Evolutionary conservation across 306 rosid genomes (phyloP).

Genomic region (Medicago ruthenica): DNA sequence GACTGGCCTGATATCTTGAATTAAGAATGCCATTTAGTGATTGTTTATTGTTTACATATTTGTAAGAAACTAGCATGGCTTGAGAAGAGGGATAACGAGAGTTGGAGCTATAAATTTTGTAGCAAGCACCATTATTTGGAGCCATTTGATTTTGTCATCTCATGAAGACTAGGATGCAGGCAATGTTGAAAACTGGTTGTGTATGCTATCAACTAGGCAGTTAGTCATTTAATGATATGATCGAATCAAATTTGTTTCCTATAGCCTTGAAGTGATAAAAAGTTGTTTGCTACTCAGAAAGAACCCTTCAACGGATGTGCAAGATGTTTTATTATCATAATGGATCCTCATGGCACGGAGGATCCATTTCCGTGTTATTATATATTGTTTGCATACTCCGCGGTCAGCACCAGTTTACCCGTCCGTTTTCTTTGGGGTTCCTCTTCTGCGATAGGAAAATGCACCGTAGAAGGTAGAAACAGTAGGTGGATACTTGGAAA

Average conservation of each 20-base stretch:
- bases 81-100: slow-evolving; percentile 18
- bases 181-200: slow-evolving; percentile 27
- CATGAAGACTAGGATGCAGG: background rate
- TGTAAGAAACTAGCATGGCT: slow-evolving; percentile 13
- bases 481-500: background rate
- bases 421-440: background rate
- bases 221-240: background rate
- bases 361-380: no score
- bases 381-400: slow-evolving; percentile 5
- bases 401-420: background rate
- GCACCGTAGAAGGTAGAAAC: background rate
- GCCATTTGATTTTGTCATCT: slow-evolving; percentile 26
- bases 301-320: slow-evolving; percentile 21
- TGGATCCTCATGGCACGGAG: no score
- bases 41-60: background rate
- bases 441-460: background rate
- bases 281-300: background rate
- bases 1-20: background rate
- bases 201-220: background rate
- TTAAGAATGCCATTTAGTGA: background rate
- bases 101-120: slow-evolving; percentile 4
- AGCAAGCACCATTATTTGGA: slow-evolving; percentile 21
- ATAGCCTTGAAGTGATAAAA: background rate
- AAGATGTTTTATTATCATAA: background rate
- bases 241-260: slow-evolving; percentile 8